Percentiles rank a stretch among this genome's conserved stretches.
These are phyloP conservation scores for Sarocladium kiliense DNA, from an alignment of 2,329 filamentous ascomycete genomes.

Conservation along the genomic window DNA sequence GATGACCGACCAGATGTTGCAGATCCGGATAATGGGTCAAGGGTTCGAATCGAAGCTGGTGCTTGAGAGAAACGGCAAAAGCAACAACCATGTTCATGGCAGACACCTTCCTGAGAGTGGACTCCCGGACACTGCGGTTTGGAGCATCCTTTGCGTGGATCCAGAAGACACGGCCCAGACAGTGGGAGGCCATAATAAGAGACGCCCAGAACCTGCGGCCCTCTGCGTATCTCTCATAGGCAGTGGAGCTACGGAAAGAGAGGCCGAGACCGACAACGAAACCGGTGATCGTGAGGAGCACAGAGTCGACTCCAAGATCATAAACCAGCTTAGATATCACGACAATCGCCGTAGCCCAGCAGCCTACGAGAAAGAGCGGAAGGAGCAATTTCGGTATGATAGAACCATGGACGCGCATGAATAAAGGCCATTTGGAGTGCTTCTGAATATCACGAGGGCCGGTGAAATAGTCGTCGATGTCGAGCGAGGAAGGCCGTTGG, in stretches of 20 bases:
- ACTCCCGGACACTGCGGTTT: conserved; percentile 50
- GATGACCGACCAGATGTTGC: conserved; percentile 60
- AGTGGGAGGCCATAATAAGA: conserved; percentile 56
- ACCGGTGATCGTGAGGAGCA: conserved; percentile 69
- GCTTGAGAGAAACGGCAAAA: conserved; percentile 73
- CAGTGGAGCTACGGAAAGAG: conserved; percentile 71
- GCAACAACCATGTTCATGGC: conserved; percentile 74
- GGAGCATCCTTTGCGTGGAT: conserved; percentile 62
- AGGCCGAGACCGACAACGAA: conserved; percentile 77
- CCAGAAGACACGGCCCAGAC: conserved; percentile 77
- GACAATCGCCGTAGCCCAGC: conserved; percentile 64
- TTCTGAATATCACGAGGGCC: conserved; percentile 65
- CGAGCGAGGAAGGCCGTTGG: conserved; percentile 31
- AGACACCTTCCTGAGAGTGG: conserved; percentile 65
- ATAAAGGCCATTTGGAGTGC: conserved; percentile 73
- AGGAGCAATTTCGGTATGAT: conserved; percentile 70
- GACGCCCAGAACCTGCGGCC: conserved; percentile 60
- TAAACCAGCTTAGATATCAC: conserved; percentile 40
- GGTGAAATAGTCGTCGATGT: conserved; percentile 57
- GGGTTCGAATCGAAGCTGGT: conserved; percentile 79
- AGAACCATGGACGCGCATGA: conserved; percentile 71
- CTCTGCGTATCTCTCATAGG: conserved; percentile 68
- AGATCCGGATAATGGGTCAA: conserved; percentile 74
- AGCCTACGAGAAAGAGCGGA: conserved; percentile 56
- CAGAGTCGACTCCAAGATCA: conserved; percentile 26